Conservation (phyloP, 2,329 filamentous ascomycete species). For the Fusarium armeniacum region DNA sequence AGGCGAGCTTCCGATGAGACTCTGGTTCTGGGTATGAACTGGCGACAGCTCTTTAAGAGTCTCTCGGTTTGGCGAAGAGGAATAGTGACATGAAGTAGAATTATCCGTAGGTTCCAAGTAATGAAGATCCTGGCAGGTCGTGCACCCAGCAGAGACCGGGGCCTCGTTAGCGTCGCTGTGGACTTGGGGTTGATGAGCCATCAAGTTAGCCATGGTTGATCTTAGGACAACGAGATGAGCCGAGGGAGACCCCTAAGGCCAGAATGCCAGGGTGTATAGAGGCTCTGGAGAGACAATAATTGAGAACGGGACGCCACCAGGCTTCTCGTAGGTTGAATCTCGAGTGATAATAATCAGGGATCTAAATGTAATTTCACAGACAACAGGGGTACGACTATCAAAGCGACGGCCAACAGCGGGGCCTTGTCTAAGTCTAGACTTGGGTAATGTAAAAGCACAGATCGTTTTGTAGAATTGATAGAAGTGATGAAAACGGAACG, state of each 20-base stretch:
- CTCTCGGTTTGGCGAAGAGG: conserved; percentile 35
- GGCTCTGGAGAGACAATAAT: conserved; percentile 36
- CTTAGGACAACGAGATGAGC: conserved; percentile 31
- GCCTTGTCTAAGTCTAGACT: conserved; percentile 30
- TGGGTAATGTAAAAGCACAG: conserved; percentile 11
- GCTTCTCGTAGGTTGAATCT: conserved; percentile 32
- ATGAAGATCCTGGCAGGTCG: conserved; percentile 39
- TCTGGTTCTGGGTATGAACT: conserved; percentile 48
- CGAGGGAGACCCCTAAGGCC: conserved; percentile 31
- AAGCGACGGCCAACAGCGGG: conserved; percentile 45
- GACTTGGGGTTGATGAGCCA: conserved; percentile 46
- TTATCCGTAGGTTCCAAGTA: conserved; percentile 26
- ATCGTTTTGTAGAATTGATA: conserved; percentile 28
- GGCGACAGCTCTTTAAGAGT: conserved; percentile 50
- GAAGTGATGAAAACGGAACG: conserved; percentile 31
- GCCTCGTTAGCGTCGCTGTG: conserved; percentile 35
- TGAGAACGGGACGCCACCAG: conserved; percentile 42
- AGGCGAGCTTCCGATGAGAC: conserved; percentile 31
- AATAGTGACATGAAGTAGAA: conserved; percentile 34
- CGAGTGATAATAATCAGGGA: conserved; percentile 38
- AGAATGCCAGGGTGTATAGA: conserved; percentile 27
- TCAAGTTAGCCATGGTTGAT: conserved; percentile 30
- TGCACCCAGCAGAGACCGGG: conserved; percentile 26
- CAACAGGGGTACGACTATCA: conserved; percentile 44
- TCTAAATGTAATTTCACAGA: conserved; percentile 47